A percentile compares a stretch with the other conserved stretches of the same genome.
Conservation (phyloP, 257 asterid species). For the Solanum etuberosum region DNA sequence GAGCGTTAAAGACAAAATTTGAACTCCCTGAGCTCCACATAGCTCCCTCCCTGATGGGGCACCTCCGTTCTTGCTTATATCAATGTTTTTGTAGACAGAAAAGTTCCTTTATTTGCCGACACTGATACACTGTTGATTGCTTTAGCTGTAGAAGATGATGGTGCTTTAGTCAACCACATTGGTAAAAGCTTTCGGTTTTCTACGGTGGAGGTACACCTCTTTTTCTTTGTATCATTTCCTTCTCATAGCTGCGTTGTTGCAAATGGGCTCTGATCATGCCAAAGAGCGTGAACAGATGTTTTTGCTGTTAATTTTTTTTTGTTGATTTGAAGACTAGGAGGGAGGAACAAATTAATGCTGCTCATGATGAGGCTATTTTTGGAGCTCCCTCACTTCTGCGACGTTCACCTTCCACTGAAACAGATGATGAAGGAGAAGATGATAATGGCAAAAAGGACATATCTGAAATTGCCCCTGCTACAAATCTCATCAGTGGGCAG, state of each 20-base stretch:
- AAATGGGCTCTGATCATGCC: background rate
- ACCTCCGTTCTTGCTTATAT: background rate
- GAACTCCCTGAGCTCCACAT: background rate
- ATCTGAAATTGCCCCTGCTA: conserved; percentile 15
- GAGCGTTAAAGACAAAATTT: background rate
- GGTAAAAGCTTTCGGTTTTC: conserved; percentile 91
- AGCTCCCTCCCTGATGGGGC: background rate
- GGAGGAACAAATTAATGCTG: conserved; percentile 59
- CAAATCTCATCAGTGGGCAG: conserved; percentile 61
- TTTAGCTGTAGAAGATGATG: conserved; percentile 84
- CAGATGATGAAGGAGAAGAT: conserved; percentile 25
- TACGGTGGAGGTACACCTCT: conserved; percentile 44
- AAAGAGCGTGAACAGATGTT: background rate
- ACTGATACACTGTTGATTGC: conserved; percentile 1
- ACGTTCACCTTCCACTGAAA: conserved; percentile 20
- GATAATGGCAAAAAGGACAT: conserved; percentile 7
- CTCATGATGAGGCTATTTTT: conserved; percentile 82
- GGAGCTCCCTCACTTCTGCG: conserved; percentile 51
- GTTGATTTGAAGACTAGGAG: conserved; percentile 38
- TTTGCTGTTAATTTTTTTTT: background rate
- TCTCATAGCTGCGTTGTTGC: background rate
- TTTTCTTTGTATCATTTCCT: background rate
- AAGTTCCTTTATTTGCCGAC: background rate
- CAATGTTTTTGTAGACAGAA: background rate
- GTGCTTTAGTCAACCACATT: conserved; percentile 53